These are phyloP conservation scores for Boechera stricta DNA, from an alignment of 345 rosid species.

Conservation along the genomic window DNA sequence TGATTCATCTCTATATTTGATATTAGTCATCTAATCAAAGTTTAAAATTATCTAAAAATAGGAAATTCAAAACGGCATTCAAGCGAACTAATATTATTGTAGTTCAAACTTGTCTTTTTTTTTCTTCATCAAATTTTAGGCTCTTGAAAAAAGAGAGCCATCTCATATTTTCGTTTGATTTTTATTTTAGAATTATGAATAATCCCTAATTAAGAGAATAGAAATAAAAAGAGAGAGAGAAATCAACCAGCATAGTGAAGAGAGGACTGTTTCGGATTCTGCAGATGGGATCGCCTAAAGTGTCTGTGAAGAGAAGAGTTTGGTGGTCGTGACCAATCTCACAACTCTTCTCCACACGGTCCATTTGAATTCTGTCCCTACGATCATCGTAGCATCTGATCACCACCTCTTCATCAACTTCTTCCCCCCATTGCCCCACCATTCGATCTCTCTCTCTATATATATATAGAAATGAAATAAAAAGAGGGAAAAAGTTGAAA, in stretches of 20 bases:
- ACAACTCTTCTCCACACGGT: conserved; percentile 67
- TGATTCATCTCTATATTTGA: neutral
- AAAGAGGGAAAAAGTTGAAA: too few species aligned
- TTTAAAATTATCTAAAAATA: neutral
- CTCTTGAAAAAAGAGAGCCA: neutral
- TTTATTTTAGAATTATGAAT: neutral
- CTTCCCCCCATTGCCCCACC: conserved; percentile 40
- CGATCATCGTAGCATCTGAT: conserved; percentile 65
- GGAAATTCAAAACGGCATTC: neutral
- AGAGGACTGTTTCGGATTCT: conserved; percentile 76
- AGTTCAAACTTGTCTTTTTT: neutral
- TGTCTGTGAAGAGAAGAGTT: conserved; percentile 69
- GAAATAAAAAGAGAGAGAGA: neutral
- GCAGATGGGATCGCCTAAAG: conserved; percentile 87
- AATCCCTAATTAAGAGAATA: neutral
- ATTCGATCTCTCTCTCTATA: conserved; percentile 1
- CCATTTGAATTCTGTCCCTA: conserved; percentile 58
- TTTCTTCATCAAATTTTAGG: neutral
- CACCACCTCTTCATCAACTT: conserved; percentile 39
- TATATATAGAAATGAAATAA: neutral
- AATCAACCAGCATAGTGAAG: conserved; percentile 70
- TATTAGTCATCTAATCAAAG: neutral
- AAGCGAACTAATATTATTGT: neutral
- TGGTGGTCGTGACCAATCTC: conserved; percentile 69
- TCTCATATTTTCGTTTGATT: neutral